Conservation (phyloP, 1,284 basidiomycete species). For the Trichosporon ovoides region DNA sequence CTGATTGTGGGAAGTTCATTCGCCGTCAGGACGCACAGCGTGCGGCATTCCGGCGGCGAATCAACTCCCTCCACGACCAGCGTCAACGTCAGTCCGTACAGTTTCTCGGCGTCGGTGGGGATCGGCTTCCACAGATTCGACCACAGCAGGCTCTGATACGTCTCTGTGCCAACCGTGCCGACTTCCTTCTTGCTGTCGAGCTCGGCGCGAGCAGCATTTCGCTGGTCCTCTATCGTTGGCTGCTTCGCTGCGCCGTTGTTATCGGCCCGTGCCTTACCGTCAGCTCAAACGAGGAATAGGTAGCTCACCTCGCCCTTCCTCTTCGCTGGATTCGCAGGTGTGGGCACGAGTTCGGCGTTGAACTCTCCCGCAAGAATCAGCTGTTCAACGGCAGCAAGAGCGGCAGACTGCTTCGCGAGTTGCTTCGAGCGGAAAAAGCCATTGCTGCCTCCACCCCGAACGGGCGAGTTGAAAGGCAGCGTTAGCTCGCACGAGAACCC, state of each 20-base stretch:
- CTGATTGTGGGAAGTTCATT: not conserved
- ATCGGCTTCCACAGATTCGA: not conserved
- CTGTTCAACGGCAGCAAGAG: constrained; percentile 13
- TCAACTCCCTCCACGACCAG: not conserved
- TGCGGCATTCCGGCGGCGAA: not conserved
- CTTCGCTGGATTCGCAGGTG: constrained; percentile 14
- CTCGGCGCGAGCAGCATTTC: not conserved
- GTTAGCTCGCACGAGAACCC: not conserved
- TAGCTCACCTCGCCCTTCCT: not conserved
- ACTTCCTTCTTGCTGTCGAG: not conserved
- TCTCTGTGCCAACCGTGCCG: not conserved
- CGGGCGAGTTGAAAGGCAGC: constrained; percentile 16
- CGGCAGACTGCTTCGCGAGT: constrained; percentile 24
- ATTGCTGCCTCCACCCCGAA: not conserved
- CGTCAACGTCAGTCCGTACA: not conserved
- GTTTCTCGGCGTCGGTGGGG: not conserved
- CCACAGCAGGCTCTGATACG: not conserved
- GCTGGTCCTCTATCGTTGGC: not conserved
- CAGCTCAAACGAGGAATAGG: not conserved
- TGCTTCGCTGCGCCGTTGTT: not conserved
- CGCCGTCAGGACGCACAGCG: constrained; percentile 4
- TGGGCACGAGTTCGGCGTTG: constrained; percentile 17
- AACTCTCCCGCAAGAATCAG: constrained; percentile 24
- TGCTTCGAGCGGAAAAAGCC: constrained; percentile 11
- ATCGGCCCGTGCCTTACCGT: not conserved